Conservation (phyloP, 2,329 filamentous ascomycete species). For the Ophiostoma sp. region DNA sequence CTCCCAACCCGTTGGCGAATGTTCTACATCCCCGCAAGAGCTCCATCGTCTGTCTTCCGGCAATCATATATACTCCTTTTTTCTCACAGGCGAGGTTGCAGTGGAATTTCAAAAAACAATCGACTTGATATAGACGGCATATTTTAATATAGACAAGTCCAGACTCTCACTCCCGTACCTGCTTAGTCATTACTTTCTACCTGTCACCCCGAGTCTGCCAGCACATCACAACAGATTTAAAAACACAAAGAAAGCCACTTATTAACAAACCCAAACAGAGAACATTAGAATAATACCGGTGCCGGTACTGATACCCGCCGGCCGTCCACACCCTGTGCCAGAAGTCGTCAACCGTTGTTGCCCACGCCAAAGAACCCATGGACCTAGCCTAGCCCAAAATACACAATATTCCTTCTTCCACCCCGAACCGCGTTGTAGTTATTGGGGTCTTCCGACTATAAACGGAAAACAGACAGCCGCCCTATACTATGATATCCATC, state of each 20-base stretch:
- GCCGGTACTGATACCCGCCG: not conserved
- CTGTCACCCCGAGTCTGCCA: not conserved
- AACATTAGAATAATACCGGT: not conserved
- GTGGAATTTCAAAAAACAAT: not conserved
- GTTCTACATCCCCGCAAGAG: not conserved
- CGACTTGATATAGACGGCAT: not conserved
- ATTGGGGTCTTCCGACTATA: not conserved
- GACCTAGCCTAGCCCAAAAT: not conserved
- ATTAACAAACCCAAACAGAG: not conserved
- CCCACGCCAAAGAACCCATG: not conserved
- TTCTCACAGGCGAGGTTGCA: not conserved
- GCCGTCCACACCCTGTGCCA: not conserved
- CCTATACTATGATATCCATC: not conserved
- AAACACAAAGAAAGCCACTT: not conserved
- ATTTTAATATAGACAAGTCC: not conserved
- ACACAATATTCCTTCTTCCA: not conserved
- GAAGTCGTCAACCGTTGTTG: not conserved
- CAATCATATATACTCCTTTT: not conserved
- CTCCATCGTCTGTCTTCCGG: not conserved
- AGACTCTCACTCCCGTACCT: not conserved
- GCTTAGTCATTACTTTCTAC: not conserved
- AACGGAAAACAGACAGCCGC: not conserved
- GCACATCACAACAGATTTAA: not conserved
- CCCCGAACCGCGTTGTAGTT: not conserved
- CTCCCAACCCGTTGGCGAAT: not conserved